Evolutionary conservation across 1,284 basidiomycete genomes (phyloP).

Genomic region (Hypsizygus ulmarius): DNA sequence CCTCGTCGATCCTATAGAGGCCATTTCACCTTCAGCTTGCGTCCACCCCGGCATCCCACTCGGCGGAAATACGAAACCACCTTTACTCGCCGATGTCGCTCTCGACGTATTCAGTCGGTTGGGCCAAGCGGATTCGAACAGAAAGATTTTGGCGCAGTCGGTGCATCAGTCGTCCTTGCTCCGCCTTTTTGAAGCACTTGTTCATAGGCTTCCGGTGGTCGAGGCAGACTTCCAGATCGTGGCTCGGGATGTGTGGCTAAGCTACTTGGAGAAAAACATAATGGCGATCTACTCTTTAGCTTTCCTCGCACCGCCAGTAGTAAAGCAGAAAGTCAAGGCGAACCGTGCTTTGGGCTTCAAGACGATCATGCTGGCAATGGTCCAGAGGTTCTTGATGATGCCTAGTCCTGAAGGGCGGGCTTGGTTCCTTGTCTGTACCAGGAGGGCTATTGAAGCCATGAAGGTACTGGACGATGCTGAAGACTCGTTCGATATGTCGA

Average conservation of each 20-base stretch:
- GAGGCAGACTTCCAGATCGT: slow-evolving; percentile 76
- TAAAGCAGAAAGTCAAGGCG: slow-evolving; percentile 70
- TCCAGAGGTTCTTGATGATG: slow-evolving; percentile 55
- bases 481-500: slow-evolving; percentile 69
- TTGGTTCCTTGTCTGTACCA: slow-evolving; percentile 63
- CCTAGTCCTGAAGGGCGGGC: slow-evolving; percentile 47
- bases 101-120: slow-evolving; percentile 83
- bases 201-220: slow-evolving; percentile 79
- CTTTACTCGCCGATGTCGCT: slow-evolving; percentile 70
- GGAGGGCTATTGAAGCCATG: slow-evolving; percentile 81
- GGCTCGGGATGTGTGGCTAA: slow-evolving; percentile 67
- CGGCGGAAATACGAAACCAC: slow-evolving; percentile 46
- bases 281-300: slow-evolving; percentile 85
- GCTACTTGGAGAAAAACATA: slow-evolving; percentile 76
- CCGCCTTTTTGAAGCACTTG: slow-evolving; percentile 64
- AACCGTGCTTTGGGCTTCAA: slow-evolving; percentile 59
- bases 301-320: slow-evolving; percentile 74
- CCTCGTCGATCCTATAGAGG: slow-evolving; percentile 67
- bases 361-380: slow-evolving; percentile 61
- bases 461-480: slow-evolving; percentile 80
- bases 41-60: slow-evolving; percentile 48
- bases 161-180: slow-evolving; percentile 62
- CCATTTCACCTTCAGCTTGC: slow-evolving; percentile 60
- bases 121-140: slow-evolving; percentile 76
- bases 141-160: slow-evolving; percentile 64